Evolutionary conservation across 805 yeast genomes (phyloP).

Genomic region (Brettanomyces anomalus): DNA sequence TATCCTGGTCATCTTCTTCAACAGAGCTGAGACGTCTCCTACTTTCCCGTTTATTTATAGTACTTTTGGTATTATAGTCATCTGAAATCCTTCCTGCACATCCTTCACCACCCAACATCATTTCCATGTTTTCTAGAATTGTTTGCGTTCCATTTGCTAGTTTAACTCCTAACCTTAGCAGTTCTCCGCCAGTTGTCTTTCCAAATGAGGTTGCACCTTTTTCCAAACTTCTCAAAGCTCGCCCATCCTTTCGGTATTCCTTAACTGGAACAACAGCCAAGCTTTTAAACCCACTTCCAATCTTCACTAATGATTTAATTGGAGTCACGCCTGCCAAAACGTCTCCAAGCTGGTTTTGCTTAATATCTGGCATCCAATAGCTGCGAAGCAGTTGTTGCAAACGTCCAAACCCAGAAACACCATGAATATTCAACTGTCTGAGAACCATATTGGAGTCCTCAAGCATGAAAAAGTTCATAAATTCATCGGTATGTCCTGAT

Average conservation of each 20-base stretch:
- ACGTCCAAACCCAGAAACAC: conserved; percentile 64
- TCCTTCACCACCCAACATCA: conserved; percentile 68
- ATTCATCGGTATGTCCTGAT: conserved; percentile 80
- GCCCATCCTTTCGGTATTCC: conserved; percentile 68
- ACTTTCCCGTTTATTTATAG: not conserved
- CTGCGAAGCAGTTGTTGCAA: conserved; percentile 47
- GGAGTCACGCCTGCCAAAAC: conserved; percentile 82
- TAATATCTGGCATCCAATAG: conserved; percentile 86
- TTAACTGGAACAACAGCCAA: conserved; percentile 63
- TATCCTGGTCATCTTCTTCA: conserved; percentile 4
- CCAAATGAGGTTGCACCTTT: conserved; percentile 70
- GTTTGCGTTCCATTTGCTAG: conserved; percentile 85
- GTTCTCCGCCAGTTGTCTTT: conserved; percentile 69
- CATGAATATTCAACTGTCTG: conserved; percentile 56
- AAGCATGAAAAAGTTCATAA: conserved; percentile 79
- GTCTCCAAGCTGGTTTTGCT: conserved; percentile 69
- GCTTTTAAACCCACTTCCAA: conserved; percentile 72
- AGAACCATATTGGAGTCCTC: conserved; percentile 76
- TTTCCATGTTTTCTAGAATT: conserved; percentile 71
- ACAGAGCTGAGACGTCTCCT: not conserved
- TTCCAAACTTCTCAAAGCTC: conserved; percentile 59
- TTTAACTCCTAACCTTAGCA: conserved; percentile 74
- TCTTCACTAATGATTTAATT: conserved; percentile 61
- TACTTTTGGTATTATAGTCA: not conserved
- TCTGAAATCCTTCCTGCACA: conserved; percentile 29